Evolutionary conservation across 1,284 basidiomycete species (phyloP), one percentile per base, ranked within the genome.

Genomic region (Ceratobasidium sp.): DNA sequence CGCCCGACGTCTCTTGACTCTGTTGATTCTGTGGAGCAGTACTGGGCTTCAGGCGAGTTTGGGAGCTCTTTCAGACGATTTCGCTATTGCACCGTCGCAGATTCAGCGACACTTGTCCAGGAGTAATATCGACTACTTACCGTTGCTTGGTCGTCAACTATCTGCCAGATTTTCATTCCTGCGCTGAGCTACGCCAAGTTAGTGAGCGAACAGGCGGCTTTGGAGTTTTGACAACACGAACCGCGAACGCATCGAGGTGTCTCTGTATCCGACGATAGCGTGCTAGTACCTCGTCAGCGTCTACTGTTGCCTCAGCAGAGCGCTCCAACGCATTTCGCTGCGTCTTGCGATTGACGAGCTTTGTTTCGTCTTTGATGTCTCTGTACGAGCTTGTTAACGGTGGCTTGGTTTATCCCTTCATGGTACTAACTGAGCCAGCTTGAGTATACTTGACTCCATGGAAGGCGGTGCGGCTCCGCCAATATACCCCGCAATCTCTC

Each of bases 221-320:
- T 28, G n/a, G 7, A 23, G 20, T 46, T 17, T 20, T 40, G 5
- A 12, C 9, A n/a, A 38, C 20, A 42, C 61, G 6, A 48, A 75
- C 71, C 61, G 26, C 33, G 44, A 75, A 20, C 26, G 61, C 26
- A 9, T 42, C 10, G 13, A 75, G 17, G 15, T 23, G 52, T 6
- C 33, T 28, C n/a, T 70, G 54, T 15, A 70, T 70, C 33, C 68
- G 50, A 42, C 54, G 50, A 33, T 70, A 70, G 38, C 68, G 44
- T n/a, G 56, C 68, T 15, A 70, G 54, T 57, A 70, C 7, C 10
- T 70, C 54, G 28, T 57, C 38, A 9, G 68, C 15, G 50, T 70
- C 68, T 3, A 57, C 68, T 38, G n/a, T 57, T 13, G 54, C 38
- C 4, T 70, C 68, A 3, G 44, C 3, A n/a, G 20, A n/a, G 38